Evolutionary conservation across 306 rosid species (phyloP).

Genomic region (Alnus rubra): DNA sequence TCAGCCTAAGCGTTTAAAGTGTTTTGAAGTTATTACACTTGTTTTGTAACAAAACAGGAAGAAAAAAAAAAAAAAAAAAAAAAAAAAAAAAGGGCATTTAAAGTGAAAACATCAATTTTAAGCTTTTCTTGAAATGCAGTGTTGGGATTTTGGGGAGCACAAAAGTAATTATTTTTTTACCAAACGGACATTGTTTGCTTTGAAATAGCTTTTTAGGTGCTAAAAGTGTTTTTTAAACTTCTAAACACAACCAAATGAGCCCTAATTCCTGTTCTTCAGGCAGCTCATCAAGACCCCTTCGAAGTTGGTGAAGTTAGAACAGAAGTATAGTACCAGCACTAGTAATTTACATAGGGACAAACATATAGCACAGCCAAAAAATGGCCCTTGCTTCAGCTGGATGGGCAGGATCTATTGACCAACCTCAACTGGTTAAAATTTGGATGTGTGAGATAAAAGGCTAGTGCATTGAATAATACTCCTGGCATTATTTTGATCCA

Average conservation of each 20-base stretch:
- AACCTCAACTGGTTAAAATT: background rate
- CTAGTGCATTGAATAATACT: background rate
- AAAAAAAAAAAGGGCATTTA: too few species aligned
- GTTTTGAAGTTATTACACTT: too few species aligned
- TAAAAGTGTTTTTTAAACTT: too few species aligned
- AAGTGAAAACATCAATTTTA: too few species aligned
- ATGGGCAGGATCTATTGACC: constrained; percentile 4
- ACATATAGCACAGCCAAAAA: background rate
- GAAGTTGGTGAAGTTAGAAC: constrained; percentile 12
- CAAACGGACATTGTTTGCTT: too few species aligned
- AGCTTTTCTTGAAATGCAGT: too few species aligned
- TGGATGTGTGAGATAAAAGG: background rate
- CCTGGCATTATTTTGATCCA: background rate
- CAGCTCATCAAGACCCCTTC: background rate
- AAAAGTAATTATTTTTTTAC: too few species aligned
- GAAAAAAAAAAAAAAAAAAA: too few species aligned
- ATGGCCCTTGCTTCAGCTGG: constrained; percentile 7
- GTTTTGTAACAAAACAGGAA: too few species aligned
- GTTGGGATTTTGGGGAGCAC: too few species aligned
- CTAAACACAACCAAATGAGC: background rate
- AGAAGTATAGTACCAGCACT: background rate
- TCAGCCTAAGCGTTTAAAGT: too few species aligned
- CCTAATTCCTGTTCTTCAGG: background rate
- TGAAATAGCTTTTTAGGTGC: too few species aligned
- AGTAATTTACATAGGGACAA: background rate